Base-by-base conservation (phyloP, 192 early-diverging fungal genomes). In the Backusella westeae region DNA sequence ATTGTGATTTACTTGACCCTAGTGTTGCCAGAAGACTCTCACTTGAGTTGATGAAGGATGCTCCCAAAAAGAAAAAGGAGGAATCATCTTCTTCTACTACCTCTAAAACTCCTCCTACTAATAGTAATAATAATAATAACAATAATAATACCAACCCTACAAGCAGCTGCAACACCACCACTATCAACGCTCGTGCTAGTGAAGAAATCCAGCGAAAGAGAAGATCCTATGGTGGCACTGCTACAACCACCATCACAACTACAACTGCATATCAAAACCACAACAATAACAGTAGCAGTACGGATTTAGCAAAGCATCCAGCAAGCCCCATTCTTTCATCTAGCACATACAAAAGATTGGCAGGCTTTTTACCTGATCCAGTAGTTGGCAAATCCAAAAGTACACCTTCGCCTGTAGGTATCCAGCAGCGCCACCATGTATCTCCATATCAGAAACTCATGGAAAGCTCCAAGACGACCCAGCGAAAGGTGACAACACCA, bases 21-120 rank as follows among this genome's bases (percentile, higher is more conserved):
- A 70, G 69, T 44, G 78, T 79, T 26, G 78, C 78, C 23, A 49
- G 80, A 67, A 73, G 80, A 21, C 53, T 81, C 9, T 81, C 80
- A 3, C 52, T 81, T 34, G 80, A 81, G 15, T 42, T 81, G 1
- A 81, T 81, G 80, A 75, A 81, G 35, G 75, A 75, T 56, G 63
- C 66, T 19, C 49, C 75, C n/a, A 71, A 71, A 7, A 71, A 71
- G 42, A 71, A 71, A 8, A 71, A 71, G n/a, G 70, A 71, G 3
- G 69, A 17, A 49, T 32, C 38, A 41, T 53, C 34, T 10, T 59
- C 56, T 26, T 12, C 56, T 63, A 4, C 56, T 4, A 14, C 26
- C 4, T 8, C 26, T 14, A 21, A 10, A 7, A n/a, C 17, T n/a
- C 15, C 17, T 7, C 19, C 0, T 5, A 34, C 34, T 35, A 23